Evolutionary conservation across 1,284 basidiomycete genomes (phyloP), one percentile per base, ranked within the genome.

Genomic region (Trichosporon sp.): DNA sequence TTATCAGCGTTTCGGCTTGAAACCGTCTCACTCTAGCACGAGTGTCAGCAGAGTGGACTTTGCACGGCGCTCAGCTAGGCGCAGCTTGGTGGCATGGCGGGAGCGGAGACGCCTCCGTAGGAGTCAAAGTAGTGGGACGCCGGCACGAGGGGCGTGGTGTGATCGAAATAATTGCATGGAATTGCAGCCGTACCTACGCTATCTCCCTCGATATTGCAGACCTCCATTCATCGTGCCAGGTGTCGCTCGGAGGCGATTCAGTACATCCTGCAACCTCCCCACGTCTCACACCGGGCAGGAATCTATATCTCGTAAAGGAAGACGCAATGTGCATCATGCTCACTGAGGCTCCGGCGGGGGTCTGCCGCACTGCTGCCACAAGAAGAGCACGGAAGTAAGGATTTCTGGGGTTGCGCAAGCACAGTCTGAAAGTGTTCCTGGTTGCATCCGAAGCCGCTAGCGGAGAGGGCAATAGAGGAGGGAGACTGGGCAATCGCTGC

Each of bases 81-180:
- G 43, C 43, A 16, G 16, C 43, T 5, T 4, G 43, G 43, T 11
- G 43, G 16, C 16, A 16, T 16, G 43, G n/a, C 16, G 2, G 43
- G 43, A 14, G 16, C 43, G 14, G 43, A n/a, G 16, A 46, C 14
- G 16, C 43, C 43, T n/a, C 16, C 43, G 16, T 4, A 8, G 14
- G 14, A 8, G 14, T 14, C 38, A 12, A 40, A 46, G 43, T 16
- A 54, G 51, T 26, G 51, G 51, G 51, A 54, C 43, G 43, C 14
- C 8, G 10, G 43, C 43, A 12, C 40, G 40, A 16, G 10, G 40
- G 40, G 40, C 16, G n/a, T 5, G 51, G 51, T 26, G 51, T 26
- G 51, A 54, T 54, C 51, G 51, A 54, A 26, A 26, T 54, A 54
- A 54, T 54, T 54, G 51, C 21, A 54, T 54, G 51, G 51, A 54